Conservation (phyloP, 306 rosid species). For the Medicago lupulina region DNA sequence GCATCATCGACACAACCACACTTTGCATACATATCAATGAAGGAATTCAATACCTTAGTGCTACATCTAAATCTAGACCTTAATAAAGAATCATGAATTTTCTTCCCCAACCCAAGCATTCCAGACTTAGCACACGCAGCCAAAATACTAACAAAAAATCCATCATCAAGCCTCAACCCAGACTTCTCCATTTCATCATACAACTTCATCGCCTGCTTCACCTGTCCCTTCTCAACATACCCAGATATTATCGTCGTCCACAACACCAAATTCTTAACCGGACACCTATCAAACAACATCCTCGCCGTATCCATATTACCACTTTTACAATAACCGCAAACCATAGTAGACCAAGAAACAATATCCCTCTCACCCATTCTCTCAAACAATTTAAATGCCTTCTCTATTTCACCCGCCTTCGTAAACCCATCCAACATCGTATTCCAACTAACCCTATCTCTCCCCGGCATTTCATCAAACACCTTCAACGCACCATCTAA, state of each 20-base stretch:
- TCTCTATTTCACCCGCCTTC: slow-evolving; percentile 66
- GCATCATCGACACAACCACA: slow-evolving; percentile 73
- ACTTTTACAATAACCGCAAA: slow-evolving; percentile 66
- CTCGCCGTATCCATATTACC: slow-evolving; percentile 85
- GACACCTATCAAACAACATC: slow-evolving; percentile 74
- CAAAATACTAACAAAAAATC: slow-evolving; percentile 61
- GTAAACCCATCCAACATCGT: slow-evolving; percentile 73
- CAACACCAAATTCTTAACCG: slow-evolving; percentile 64
- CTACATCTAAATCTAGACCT: slow-evolving; percentile 61
- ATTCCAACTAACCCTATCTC: slow-evolving; percentile 87
- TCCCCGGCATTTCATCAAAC: slow-evolving; percentile 78
- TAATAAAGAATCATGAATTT: slow-evolving; percentile 58
- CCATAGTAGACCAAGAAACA: slow-evolving; percentile 80
- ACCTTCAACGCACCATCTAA: slow-evolving; percentile 55
- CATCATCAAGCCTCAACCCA: slow-evolving; percentile 68
- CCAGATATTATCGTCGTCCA: slow-evolving; percentile 89
- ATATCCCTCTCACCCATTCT: slow-evolving; percentile 75
- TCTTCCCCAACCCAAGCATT: slow-evolving; percentile 71
- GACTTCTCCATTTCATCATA: slow-evolving; percentile 70
- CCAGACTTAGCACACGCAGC: slow-evolving; percentile 84
- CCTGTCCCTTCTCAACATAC: slow-evolving; percentile 72
- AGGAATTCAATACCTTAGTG: slow-evolving; percentile 70
- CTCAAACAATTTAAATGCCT: slow-evolving; percentile 69
- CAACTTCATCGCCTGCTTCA: slow-evolving; percentile 60
- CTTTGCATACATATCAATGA: slow-evolving; percentile 88